Evolutionary conservation across 176 grass and related monocot species (phyloP).

Genomic region (Phoenix roebelenii): DNA sequence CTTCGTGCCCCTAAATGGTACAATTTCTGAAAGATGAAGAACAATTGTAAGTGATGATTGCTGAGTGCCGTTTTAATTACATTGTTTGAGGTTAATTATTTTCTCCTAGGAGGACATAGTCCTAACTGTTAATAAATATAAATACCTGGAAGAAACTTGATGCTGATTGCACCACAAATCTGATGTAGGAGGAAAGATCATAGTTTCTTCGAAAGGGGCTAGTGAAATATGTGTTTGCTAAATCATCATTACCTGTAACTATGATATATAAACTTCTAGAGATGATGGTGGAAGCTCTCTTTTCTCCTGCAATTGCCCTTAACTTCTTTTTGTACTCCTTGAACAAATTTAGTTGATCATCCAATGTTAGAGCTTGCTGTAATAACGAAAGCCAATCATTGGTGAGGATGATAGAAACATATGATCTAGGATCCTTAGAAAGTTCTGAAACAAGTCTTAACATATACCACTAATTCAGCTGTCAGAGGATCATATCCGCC

Average conservation of each 20-base stretch:
- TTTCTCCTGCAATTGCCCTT: conserved; percentile 26
- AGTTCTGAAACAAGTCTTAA: background rate
- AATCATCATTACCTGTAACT: conserved; percentile 50
- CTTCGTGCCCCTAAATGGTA: conserved; percentile 38
- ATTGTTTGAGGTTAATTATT: background rate
- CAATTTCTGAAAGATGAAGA: conserved; percentile 27
- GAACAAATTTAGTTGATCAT: conserved; percentile 68
- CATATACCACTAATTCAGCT: conserved; percentile 27
- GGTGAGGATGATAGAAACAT: too few relatives aligned
- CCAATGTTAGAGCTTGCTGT: conserved; percentile 60
- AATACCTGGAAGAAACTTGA: conserved; percentile 54
- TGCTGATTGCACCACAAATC: conserved; percentile 47
- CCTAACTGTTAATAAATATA: background rate
- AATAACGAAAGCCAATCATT: background rate
- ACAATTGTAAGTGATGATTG: too few relatives aligned
- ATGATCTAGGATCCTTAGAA: too few relatives aligned
- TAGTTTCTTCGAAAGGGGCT: conserved; percentile 60
- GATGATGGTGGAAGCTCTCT: conserved; percentile 39
- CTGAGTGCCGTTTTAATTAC: background rate
- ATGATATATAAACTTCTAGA: conserved; percentile 55
- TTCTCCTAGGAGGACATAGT: too few relatives aligned
- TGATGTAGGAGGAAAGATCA: conserved; percentile 76
- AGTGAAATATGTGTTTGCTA: conserved; percentile 84
- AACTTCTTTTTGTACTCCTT: conserved; percentile 82
- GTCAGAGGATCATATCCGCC: conserved; percentile 48